phyloP scores from a whole-genome alignment of 2,329 filamentous ascomycete genomes.

The Colletotrichum sp. region DNA sequence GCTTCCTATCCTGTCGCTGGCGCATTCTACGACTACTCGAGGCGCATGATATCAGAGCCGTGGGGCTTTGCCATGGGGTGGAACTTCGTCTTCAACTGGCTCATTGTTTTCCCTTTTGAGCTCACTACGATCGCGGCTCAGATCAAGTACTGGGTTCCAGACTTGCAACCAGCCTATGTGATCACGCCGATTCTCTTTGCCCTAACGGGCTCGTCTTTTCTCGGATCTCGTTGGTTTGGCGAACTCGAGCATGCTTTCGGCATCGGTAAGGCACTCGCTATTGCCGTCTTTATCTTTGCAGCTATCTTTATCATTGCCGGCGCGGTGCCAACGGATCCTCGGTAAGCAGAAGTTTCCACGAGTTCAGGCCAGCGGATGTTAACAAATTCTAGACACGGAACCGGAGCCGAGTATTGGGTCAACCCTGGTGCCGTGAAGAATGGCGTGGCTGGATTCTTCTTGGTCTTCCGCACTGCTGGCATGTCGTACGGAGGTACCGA shows the following conservation, averaged over 20 bases:
- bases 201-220: constrained; percentile 46
- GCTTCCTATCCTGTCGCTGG: constrained; percentile 37
- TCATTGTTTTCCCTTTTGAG: constrained; percentile 42
- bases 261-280: constrained; percentile 55
- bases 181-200: constrained; percentile 44
- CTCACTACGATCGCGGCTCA: constrained; percentile 38
- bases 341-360: constrained; percentile 41
- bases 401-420: constrained; percentile 51
- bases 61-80: constrained; percentile 46
- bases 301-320: constrained; percentile 57
- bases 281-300: constrained; percentile 62
- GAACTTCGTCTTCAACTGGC: constrained; percentile 41
- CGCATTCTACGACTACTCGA: constrained; percentile 43
- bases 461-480: constrained; percentile 48
- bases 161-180: constrained; percentile 29
- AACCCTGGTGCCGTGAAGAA: constrained; percentile 48
- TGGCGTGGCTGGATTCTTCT: constrained; percentile 45
- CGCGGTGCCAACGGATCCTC: constrained; percentile 47
- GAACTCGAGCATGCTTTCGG: constrained; percentile 59
- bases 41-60: constrained; percentile 39
- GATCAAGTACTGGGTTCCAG: constrained; percentile 31
- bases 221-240: constrained; percentile 50
- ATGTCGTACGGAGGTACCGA: constrained; percentile 52
- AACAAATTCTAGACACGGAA: constrained; percentile 9
- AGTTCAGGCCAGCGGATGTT: not conserved